Conservation (phyloP, 495 filamentous ascomycete genomes). For the Penicillium manginii region DNA sequence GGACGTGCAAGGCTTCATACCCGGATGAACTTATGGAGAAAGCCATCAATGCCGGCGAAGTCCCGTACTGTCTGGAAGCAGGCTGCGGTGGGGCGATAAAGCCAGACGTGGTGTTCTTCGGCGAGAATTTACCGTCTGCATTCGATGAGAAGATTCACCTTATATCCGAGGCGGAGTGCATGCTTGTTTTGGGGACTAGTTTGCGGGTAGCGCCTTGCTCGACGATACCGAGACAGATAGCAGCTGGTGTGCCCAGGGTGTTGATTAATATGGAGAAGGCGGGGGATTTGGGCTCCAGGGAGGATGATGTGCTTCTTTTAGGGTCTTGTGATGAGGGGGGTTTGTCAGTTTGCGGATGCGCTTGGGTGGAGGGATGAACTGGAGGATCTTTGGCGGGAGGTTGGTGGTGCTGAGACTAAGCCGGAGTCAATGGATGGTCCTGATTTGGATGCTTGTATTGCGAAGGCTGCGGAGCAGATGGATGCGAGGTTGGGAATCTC, state of each 20-base stretch:
- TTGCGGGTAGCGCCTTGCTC: slow-evolving; percentile 83
- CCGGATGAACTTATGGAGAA: slow-evolving; percentile 68
- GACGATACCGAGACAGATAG: slow-evolving; percentile 60
- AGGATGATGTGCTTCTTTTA: slow-evolving; percentile 68
- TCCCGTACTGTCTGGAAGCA: slow-evolving; percentile 63
- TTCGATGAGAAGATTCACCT: slow-evolving; percentile 62
- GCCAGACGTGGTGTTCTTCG: slow-evolving; percentile 93
- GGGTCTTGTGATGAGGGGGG: slow-evolving; percentile 73
- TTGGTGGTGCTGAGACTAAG: slow-evolving; percentile 31
- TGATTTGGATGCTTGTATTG: slow-evolving; percentile 48
- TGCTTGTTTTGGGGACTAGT: slow-evolving; percentile 88
- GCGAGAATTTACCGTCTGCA: slow-evolving; percentile 68
- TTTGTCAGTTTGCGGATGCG: slow-evolving; percentile 72
- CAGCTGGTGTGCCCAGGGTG: slow-evolving; percentile 64
- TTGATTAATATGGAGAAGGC: slow-evolving; percentile 81
- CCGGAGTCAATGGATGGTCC: no score
- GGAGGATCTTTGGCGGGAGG: slow-evolving; percentile 61
- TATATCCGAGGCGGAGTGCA: slow-evolving; percentile 66
- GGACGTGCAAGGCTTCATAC: slow-evolving; percentile 70
- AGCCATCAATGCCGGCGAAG: slow-evolving; percentile 59
- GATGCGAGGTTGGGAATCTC: slow-evolving; percentile 29
- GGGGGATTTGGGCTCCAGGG: slow-evolving; percentile 67
- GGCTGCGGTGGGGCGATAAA: slow-evolving; percentile 80
- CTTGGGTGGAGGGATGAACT: slow-evolving; percentile 84
- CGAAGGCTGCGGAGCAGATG: slow-evolving; percentile 35